A percentile compares a stretch with the other conserved stretches of the same genome.
Evolutionary conservation across 2,329 filamentous ascomycete species (phyloP).

Genomic region (Neofusicoccum umdonicola): DNA sequence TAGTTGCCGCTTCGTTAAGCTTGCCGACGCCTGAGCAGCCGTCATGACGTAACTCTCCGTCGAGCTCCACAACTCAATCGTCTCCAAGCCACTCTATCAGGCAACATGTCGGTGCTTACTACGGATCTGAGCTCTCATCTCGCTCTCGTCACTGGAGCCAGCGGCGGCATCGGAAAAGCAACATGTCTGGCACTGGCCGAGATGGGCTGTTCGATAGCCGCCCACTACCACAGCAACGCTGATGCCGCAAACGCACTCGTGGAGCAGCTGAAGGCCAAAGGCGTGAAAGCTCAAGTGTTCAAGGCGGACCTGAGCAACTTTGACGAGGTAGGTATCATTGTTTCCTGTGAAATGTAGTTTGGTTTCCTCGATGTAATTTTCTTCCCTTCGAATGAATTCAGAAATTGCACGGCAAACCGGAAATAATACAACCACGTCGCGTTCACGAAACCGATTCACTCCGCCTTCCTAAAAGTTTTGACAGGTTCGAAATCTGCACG

Average conservation of each 20-base stretch:
- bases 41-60: background rate
- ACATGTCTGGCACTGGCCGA: constrained; percentile 41
- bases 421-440: background rate
- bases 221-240: constrained; percentile 42
- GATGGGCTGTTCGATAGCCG: constrained; percentile 43
- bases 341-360: background rate
- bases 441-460: background rate
- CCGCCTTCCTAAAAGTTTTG: background rate
- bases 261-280: constrained; percentile 27
- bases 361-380: too few relatives aligned
- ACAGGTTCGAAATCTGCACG: constrained; percentile 34
- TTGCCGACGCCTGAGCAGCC: too few relatives aligned
- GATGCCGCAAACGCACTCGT: constrained; percentile 31
- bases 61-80: background rate
- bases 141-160: constrained; percentile 43
- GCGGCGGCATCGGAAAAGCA: constrained; percentile 46
- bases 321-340: constrained; percentile 29
- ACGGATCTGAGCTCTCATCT: constrained; percentile 25
- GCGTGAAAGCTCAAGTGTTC: constrained; percentile 32
- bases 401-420: background rate
- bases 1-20: background rate
- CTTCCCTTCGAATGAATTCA: background rate
- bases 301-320: constrained; percentile 39
- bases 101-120: constrained; percentile 15
- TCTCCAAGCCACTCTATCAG: background rate